These are phyloP conservation scores for Erodium maritimum DNA, from an alignment of 345 rosid genomes.

Conservation along the genomic window DNA sequence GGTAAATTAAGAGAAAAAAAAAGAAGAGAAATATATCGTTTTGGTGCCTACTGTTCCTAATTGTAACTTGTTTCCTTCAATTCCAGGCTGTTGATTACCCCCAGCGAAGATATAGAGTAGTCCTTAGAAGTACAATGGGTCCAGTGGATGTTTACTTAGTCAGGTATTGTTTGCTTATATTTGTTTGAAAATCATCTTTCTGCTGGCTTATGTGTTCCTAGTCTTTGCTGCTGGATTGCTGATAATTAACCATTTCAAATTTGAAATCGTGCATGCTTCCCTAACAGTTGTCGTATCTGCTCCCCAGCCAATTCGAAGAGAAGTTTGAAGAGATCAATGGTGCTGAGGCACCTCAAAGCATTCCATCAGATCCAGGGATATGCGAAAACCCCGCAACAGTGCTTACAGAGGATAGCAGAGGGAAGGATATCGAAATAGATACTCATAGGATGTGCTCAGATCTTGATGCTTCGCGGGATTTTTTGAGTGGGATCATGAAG, in stretches of 20 bases:
- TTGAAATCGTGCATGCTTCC: not conserved
- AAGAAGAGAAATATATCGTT: not conserved
- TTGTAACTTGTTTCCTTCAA: slow-evolving; percentile 5
- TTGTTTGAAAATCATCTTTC: not conserved
- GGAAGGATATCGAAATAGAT: slow-evolving; percentile 38
- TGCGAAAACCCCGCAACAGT: slow-evolving; percentile 31
- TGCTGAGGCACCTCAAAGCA: slow-evolving; percentile 38
- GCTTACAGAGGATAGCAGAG: slow-evolving; percentile 30
- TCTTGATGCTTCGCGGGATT: slow-evolving; percentile 49
- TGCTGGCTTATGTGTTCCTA: too few species aligned
- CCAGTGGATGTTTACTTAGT: slow-evolving; percentile 94
- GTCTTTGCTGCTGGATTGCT: too few species aligned
- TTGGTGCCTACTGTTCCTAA: slow-evolving; percentile 2
- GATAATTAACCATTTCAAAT: not conserved
- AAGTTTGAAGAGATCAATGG: slow-evolving; percentile 68
- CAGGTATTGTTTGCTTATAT: slow-evolving; percentile 34
- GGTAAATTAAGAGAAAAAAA: slow-evolving; percentile 33
- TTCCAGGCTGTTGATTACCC: slow-evolving; percentile 75
- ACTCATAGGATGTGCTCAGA: slow-evolving; percentile 43
- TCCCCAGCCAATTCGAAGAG: slow-evolving; percentile 79
- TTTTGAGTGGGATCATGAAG: slow-evolving; percentile 81
- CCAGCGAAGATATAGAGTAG: slow-evolving; percentile 85
- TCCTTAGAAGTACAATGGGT: slow-evolving; percentile 94
- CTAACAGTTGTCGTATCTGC: slow-evolving; percentile 5
- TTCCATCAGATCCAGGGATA: slow-evolving; percentile 41